Percentiles rank a stretch among this genome's conserved stretches.
These are phyloP conservation scores for Elsinoe fawcettii DNA, from an alignment of 2,329 filamentous ascomycete species.

Conservation along the genomic window DNA sequence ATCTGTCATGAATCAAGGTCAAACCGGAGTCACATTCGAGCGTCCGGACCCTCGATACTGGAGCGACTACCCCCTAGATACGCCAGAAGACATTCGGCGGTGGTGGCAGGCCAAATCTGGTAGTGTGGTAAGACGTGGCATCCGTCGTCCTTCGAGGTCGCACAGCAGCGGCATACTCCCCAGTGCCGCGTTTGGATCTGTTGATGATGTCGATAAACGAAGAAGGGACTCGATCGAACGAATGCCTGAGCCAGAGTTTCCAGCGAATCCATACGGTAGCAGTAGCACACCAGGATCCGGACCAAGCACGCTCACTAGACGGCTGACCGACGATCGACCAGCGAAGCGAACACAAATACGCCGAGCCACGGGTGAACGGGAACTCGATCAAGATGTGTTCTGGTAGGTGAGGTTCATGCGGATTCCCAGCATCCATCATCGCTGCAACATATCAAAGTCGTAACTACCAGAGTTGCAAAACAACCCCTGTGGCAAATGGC, in stretches of 20 bases:
- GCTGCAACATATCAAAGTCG: neutral
- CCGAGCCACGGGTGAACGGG: neutral
- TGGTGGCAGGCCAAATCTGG: constrained; percentile 1
- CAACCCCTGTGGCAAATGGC: neutral
- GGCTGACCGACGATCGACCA: neutral
- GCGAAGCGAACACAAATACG: neutral
- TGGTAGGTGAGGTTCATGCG: constrained; percentile 1
- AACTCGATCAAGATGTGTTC: constrained; percentile 9
- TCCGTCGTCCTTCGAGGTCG: neutral
- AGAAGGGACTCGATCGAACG: neutral
- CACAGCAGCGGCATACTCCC: neutral
- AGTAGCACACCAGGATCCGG: neutral
- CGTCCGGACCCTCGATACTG: constrained; percentile 4
- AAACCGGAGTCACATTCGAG: neutral
- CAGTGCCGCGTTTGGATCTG: neutral
- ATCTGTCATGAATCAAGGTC: neutral
- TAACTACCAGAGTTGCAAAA: neutral
- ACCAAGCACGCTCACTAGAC: neutral
- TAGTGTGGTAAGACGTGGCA: neutral
- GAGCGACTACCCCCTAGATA: constrained; percentile 4
- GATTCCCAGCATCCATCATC: too few species aligned
- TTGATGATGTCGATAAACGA: constrained; percentile 1
- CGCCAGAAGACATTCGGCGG: neutral
- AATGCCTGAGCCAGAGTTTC: neutral
- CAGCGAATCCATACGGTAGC: neutral